Evolutionary conservation across 495 filamentous ascomycete species (phyloP), one percentile per base, ranked within the genome.

Genomic region (Terfezia claveryi): DNA sequence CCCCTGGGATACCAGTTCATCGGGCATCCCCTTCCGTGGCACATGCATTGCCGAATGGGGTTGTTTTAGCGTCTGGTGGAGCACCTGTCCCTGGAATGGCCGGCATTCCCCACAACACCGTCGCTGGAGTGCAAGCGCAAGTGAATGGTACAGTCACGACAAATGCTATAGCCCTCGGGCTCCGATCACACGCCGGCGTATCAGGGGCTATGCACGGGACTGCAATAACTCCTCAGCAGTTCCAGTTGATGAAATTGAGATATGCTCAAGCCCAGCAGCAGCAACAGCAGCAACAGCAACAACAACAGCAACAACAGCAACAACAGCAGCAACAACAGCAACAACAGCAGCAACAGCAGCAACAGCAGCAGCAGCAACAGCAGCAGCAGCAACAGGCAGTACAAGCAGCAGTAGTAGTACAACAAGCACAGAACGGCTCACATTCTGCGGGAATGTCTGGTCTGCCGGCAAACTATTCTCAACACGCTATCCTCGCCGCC

Each of bases 391-490:
- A 64, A 7, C 27, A 32, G 7, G 27, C 7, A 32, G 27, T 7
- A 32, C 27, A 32, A 2, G 27, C 7, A 32, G 27, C 27, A 32
- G 27, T 7, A 32, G 27, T 32, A 9, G 17, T 46, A 8, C 41
- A 46, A 2, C 41, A 46, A 46, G 41, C 41, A 6, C 41, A 46
- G 17, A 20, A 14, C 17, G 41, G 41, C 17, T 14, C 17, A 5
- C 41, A 46, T 54, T 38, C 37, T 36, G 38, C 20, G 53, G 57
- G 53, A 55, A 38, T 52, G 20, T 54, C 55, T 46, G 57, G 56
- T 51, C 56, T 55, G 53, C 55, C 58, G 55, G 58, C 58, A 41
- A 59, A 64, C 41, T 46, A 50, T 57, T 65, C 55, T 54, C 59
- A 57, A 57, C 56, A 52, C 37, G 55, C 37, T 55, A 59, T 23